phyloP scores from a whole-genome alignment of 495 filamentous ascomycete species.

The Talaromyces nanjingensis region DNA sequence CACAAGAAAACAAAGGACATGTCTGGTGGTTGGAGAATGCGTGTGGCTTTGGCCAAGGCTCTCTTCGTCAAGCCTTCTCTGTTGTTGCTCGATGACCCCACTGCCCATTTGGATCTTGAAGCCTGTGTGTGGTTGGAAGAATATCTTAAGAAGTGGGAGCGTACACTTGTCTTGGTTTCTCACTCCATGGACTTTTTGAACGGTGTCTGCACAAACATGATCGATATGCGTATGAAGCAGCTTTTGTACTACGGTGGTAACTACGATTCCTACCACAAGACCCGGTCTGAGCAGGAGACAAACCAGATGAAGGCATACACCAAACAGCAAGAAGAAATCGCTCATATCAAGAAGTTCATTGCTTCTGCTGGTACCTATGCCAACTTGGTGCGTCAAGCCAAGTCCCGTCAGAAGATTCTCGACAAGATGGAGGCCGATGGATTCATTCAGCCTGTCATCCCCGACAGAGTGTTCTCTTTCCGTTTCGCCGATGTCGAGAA shows the following conservation, averaged over 20 bases:
- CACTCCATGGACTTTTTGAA: slow-evolving; percentile 99
- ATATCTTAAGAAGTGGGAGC: slow-evolving; percentile 99
- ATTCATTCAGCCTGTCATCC: slow-evolving; percentile 83
- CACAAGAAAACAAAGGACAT: slow-evolving; percentile 99
- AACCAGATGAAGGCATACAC: slow-evolving; percentile 98
- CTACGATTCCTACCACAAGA: slow-evolving; percentile 98
- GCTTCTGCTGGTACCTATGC: slow-evolving; percentile 99
- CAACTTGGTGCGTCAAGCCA: slow-evolving; percentile 97
- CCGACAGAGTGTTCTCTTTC: slow-evolving; percentile 93
- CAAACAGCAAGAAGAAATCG: slow-evolving; percentile 99
- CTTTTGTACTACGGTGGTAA: slow-evolving; percentile 99
- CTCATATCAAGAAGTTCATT: slow-evolving; percentile 99
- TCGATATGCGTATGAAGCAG: slow-evolving; percentile 88
- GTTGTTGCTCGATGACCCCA: slow-evolving; percentile 94
- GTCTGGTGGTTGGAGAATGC: slow-evolving; percentile 99
- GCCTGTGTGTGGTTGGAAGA: slow-evolving; percentile 99
- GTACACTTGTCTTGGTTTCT: slow-evolving; percentile 93
- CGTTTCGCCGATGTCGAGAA: slow-evolving; percentile 98
- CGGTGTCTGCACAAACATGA: slow-evolving; percentile 97
- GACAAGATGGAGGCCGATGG: slow-evolving; percentile 99
- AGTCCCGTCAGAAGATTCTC: slow-evolving; percentile 98
- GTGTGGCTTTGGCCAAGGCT: slow-evolving; percentile 94
- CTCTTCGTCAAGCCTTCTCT: slow-evolving; percentile 97
- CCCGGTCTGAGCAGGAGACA: slow-evolving; percentile 83
- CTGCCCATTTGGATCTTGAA: slow-evolving; percentile 98